Percentiles rank a stretch among this genome's conserved stretches.
Conservation (phyloP, 345 rosid genomes). For the Turritis glabra region DNA sequence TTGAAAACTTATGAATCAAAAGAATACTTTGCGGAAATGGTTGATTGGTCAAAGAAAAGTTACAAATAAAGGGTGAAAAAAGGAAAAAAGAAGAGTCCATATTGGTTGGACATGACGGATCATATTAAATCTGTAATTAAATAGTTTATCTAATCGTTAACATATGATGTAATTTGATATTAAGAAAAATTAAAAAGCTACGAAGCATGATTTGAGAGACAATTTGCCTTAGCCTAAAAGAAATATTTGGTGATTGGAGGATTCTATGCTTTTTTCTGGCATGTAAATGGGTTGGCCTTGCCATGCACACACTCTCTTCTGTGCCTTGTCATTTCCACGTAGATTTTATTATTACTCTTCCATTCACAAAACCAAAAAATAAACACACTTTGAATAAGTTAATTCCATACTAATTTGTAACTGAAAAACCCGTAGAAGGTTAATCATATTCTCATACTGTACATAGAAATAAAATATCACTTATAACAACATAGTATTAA, state of each 20-base stretch:
- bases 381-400: not conserved
- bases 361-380: not conserved
- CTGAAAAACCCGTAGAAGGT: not conserved
- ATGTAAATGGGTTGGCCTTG: constrained; percentile 12
- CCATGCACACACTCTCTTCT: not conserved
- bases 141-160: constrained; percentile 17
- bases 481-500: not conserved
- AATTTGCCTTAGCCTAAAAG: constrained; percentile 38
- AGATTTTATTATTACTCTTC: not conserved
- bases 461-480: not conserved
- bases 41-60: constrained; percentile 33
- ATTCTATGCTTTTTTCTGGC: constrained; percentile 7
- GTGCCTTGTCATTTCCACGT: constrained; percentile 24
- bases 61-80: not conserved
- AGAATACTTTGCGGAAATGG: not conserved
- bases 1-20: not conserved
- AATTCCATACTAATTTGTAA: not conserved
- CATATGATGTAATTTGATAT: constrained; percentile 15
- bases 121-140: constrained; percentile 13
- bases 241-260: constrained; percentile 29
- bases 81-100: not conserved
- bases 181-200: not conserved
- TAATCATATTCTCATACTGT: not conserved
- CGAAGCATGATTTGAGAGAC: constrained; percentile 20
- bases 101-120: not conserved